Conservation (phyloP, 2,329 filamentous ascomycete genomes). For the Sporothrix curviconia region DNA sequence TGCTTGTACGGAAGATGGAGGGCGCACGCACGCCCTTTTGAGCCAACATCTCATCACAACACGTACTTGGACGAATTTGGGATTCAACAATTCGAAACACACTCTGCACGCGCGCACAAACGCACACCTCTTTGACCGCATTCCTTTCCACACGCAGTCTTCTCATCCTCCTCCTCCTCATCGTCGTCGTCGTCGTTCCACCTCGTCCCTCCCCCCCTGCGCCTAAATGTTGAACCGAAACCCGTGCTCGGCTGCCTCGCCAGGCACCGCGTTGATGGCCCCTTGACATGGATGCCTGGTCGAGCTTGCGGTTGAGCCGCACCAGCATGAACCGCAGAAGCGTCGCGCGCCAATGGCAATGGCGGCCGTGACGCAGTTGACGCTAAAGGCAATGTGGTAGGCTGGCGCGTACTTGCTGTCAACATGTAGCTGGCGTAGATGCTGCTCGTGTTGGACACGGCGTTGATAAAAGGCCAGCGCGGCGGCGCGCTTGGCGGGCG, state of each 20-base stretch:
- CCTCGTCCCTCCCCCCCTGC: neutral
- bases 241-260: conserved; percentile 50
- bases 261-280: conserved; percentile 51
- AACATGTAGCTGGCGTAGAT: conserved; percentile 57
- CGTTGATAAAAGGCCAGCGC: conserved; percentile 72
- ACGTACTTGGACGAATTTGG: too few relatives aligned
- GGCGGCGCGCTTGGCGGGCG: conserved; percentile 63
- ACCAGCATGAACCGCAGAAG: conserved; percentile 57
- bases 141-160: too few relatives aligned
- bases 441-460: conserved; percentile 59
- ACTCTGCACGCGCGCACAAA: too few relatives aligned
- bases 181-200: too few relatives aligned
- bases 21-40: too few relatives aligned
- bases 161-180: too few relatives aligned
- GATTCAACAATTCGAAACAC: too few relatives aligned
- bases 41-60: too few relatives aligned
- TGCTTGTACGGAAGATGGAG: too few relatives aligned
- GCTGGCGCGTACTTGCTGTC: conserved; percentile 32
- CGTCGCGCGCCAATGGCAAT: conserved; percentile 57
- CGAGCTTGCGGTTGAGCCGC: conserved; percentile 62
- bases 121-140: too few relatives aligned
- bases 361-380: conserved; percentile 60
- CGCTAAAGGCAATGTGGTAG: conserved; percentile 54
- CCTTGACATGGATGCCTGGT: conserved; percentile 51
- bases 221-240: conserved; percentile 56